These are phyloP conservation scores for Digitaria exilis DNA, from an alignment of 202 grass and related monocot genomes.

Conservation along the genomic window DNA sequence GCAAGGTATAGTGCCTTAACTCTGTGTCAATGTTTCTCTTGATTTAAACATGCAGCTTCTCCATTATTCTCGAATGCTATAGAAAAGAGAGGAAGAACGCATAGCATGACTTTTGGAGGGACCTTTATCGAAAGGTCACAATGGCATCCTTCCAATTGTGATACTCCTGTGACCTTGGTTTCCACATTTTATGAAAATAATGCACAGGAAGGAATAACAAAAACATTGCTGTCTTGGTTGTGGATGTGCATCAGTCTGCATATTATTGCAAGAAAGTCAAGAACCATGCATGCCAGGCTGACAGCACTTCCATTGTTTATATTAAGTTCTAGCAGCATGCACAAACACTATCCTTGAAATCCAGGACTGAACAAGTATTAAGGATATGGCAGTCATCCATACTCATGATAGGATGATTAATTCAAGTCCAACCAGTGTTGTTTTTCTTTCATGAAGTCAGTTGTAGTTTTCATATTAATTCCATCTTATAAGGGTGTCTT, in stretches of 20 bases:
- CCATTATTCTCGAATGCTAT: constrained; percentile 9
- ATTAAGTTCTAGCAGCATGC: neutral
- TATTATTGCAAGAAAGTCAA: neutral
- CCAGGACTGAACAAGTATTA: neutral
- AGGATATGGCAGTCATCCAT: neutral
- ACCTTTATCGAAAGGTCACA: neutral
- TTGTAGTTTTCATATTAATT: constrained; percentile 11
- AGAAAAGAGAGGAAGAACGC: neutral
- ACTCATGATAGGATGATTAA: neutral
- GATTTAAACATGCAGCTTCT: constrained; percentile 11
- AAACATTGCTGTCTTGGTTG: neutral
- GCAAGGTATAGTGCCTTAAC: constrained; percentile 57
- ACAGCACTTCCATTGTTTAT: neutral
- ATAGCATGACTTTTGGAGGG: neutral
- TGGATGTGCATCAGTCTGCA: neutral
- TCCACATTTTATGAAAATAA: neutral
- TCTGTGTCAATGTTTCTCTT: neutral
- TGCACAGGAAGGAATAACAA: neutral
- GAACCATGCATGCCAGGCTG: neutral
- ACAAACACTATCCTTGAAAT: neutral
- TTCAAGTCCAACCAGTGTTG: neutral
- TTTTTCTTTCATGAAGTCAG: constrained; percentile 11
- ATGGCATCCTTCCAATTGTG: neutral
- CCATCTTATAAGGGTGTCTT: constrained; percentile 7
- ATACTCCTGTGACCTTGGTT: constrained; percentile 1